Evolutionary conservation across 2,329 filamentous ascomycete genomes (phyloP), one percentile per base, ranked within the genome.

Genomic region (Sarocladiaceae sp.): DNA sequence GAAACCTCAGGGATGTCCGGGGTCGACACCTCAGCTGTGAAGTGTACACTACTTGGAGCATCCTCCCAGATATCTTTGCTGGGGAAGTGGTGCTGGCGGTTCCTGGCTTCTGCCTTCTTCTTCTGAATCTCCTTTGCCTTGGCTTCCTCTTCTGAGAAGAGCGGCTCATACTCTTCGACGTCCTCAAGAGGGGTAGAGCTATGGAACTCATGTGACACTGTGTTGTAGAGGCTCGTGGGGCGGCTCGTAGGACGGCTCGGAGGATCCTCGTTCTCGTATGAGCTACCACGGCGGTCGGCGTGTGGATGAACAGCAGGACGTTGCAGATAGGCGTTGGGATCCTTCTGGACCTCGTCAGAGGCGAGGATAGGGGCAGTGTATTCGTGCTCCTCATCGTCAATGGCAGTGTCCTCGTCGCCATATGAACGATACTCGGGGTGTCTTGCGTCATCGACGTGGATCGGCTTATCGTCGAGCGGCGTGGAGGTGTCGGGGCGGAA

Each of bases 1-100:
- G 23, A 24, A 27, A 41, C 23, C 23, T 61, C 66, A 47, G 48
- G 63, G 50, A 58, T 67, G 52, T 59, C 85, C 2, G 89, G 89
- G 1, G 88, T 93, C 3, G 84, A 87, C 6, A 97, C 91, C 48
- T 87, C 89, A 3, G 90, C 82, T 26, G 79, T 83, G 57, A 77
- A 80, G 56, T 93, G 82, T 43, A 88, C 73, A 64, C 89, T 95
- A 58, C 82, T 85, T 3, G 94, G 93, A 0, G 88, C 84, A 61
- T 98, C 94, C 67, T 98, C 93, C 93, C 93, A 98, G 32, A 97
- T 80, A 60, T 98, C 93, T 61, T 90, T 85, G 62, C 90, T 96
- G 1, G 93, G 93, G 64, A 98, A 98, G 49, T 76, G 65, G 48
- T 84, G 83, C 50, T 80, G 78, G 18, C 26, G 23, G 48, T 74